A percentile compares a stretch with the other conserved stretches of the same genome.
Evolutionary conservation across 768 basidiomycete genomes (phyloP).

Genomic region (Pleurotus tuber-regium): DNA sequence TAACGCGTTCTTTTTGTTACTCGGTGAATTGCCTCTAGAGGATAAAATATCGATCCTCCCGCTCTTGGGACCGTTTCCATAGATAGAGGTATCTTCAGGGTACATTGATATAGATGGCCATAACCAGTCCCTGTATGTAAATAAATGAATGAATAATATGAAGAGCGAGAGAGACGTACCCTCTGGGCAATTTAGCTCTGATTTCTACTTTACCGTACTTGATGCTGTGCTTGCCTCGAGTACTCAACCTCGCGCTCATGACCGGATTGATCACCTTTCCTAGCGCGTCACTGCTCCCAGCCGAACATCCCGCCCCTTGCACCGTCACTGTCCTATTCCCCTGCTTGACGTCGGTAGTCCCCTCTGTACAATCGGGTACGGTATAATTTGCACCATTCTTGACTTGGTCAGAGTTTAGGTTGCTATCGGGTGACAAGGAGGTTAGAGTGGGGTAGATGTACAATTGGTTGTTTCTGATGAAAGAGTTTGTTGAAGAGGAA

Average conservation of each 20-base stretch:
- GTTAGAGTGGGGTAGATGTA: slow-evolving; percentile 85
- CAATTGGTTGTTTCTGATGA: slow-evolving; percentile 62
- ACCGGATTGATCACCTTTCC: slow-evolving; percentile 69
- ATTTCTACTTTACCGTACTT: slow-evolving; percentile 62
- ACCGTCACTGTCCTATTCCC: slow-evolving; percentile 21
- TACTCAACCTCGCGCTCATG: slow-evolving; percentile 71
- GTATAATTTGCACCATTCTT: slow-evolving; percentile 46
- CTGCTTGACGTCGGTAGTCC: slow-evolving; percentile 35
- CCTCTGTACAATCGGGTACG: slow-evolving; percentile 10
- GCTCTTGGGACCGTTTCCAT: slow-evolving; percentile 62
- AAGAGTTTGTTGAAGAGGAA: slow-evolving; percentile 55
- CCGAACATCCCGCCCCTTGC: slow-evolving; percentile 34
- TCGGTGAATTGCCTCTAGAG: background rate
- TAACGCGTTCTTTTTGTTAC: slow-evolving; percentile 10
- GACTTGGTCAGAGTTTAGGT: slow-evolving; percentile 46
- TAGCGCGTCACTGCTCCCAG: slow-evolving; percentile 33
- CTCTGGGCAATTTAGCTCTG: slow-evolving; percentile 57
- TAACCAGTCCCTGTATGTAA: slow-evolving; percentile 52
- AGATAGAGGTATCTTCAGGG: slow-evolving; percentile 56
- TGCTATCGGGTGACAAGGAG: slow-evolving; percentile 37
- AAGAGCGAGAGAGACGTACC: slow-evolving; percentile 38
- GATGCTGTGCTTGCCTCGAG: slow-evolving; percentile 55
- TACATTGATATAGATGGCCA: slow-evolving; percentile 80
- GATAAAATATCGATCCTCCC: slow-evolving; percentile 21
- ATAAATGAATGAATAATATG: slow-evolving; percentile 27